phyloP scores from a whole-genome alignment of 2,329 filamentous ascomycete species.

The Westerdykella aurantiaca region DNA sequence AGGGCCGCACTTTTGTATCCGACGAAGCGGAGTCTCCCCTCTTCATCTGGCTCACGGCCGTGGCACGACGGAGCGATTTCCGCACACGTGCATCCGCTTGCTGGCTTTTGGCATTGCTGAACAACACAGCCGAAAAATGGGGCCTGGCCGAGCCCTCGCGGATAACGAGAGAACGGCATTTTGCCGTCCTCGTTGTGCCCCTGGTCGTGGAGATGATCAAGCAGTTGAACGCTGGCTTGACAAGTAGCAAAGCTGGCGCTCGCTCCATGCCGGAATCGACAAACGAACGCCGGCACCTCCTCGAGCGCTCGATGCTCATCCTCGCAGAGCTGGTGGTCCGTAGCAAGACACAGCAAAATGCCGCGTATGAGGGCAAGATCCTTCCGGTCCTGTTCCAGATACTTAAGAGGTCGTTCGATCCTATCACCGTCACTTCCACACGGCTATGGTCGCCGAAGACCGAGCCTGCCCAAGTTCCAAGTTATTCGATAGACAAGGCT shows the following conservation, averaged over 20 bases:
- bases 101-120: conserved; percentile 34
- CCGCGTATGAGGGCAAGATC: conserved; percentile 66
- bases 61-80: conserved; percentile 39
- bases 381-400: conserved; percentile 58
- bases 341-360: conserved; percentile 71
- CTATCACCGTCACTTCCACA: conserved; percentile 43
- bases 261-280: conserved; percentile 43
- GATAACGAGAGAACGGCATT: conserved; percentile 37
- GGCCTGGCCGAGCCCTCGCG: conserved; percentile 34
- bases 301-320: conserved; percentile 61
- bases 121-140: conserved; percentile 34
- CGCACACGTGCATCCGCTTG: conserved; percentile 40
- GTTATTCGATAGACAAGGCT: conserved; percentile 23
- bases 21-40: conserved; percentile 45
- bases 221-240: conserved; percentile 27
- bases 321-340: conserved; percentile 75
- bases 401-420: conserved; percentile 62
- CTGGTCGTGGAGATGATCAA: conserved; percentile 46
- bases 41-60: conserved; percentile 44
- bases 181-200: conserved; percentile 44
- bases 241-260: conserved; percentile 2
- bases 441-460: conserved; percentile 51
- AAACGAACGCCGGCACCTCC: conserved; percentile 24
- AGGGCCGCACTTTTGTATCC: conserved; percentile 28
- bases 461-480: conserved; percentile 17